phyloP scores from a whole-genome alignment of 1,284 basidiomycete species.

The Naganishia cerealis region DNA sequence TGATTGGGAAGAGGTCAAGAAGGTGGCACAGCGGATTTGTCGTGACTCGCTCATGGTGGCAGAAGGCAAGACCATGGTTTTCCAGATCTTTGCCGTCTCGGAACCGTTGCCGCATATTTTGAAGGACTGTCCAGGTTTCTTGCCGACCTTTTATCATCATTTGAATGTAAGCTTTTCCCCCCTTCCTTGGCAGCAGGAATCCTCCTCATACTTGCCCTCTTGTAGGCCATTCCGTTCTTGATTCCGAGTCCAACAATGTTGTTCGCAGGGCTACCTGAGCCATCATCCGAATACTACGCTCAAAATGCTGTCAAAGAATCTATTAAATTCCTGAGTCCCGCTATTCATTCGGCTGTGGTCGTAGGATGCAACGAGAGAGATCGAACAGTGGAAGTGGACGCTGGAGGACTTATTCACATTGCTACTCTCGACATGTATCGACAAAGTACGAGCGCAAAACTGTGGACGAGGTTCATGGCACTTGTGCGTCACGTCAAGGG shows the following conservation, averaged over 20 bases:
- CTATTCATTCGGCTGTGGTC: conserved; percentile 46
- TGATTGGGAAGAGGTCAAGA: conserved; percentile 39
- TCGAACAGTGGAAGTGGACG: conserved; percentile 48
- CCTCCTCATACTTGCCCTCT: background rate
- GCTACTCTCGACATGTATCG: conserved; percentile 46
- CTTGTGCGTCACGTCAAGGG: conserved; percentile 76
- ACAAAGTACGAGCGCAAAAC: conserved; percentile 44
- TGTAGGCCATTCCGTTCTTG: conserved; percentile 40
- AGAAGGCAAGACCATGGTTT: conserved; percentile 40
- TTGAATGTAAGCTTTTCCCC: conserved; percentile 5
- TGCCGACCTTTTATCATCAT: conserved; percentile 30
- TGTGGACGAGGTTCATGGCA: conserved; percentile 59
- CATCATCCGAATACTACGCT: conserved; percentile 44
- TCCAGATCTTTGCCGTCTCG: conserved; percentile 42
- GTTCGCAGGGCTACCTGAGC: conserved; percentile 45
- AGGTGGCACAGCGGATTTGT: conserved; percentile 34
- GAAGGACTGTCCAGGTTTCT: conserved; percentile 26
- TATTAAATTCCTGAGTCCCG: conserved; percentile 47
- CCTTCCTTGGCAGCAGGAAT: background rate
- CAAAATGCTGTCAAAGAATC: conserved; percentile 44
- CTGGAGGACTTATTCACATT: conserved; percentile 43
- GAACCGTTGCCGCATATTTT: conserved; percentile 30
- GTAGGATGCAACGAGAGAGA: conserved; percentile 40
- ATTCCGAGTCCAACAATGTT: conserved; percentile 45
- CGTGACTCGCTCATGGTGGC: conserved; percentile 41